These are phyloP conservation scores for Rhinocladiella similis DNA, from an alignment of 2,329 filamentous ascomycete genomes.

Conservation along the genomic window DNA sequence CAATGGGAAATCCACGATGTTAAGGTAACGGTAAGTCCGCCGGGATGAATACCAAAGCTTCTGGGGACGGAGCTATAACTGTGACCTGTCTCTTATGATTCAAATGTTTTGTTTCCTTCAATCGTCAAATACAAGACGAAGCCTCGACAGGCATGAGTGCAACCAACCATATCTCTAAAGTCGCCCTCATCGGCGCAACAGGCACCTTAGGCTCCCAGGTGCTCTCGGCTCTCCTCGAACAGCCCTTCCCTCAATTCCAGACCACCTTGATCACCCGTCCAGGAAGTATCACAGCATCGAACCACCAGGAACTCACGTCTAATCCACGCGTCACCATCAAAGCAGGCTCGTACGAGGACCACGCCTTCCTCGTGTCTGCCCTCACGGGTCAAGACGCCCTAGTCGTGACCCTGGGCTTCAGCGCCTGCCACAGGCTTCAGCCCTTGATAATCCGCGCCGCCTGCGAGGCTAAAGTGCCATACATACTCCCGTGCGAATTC, in stretches of 20 bases:
- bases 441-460: neutral
- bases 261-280: neutral
- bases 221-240: neutral
- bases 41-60: neutral
- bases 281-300: neutral
- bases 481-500: conserved; percentile 2
- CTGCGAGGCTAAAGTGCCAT: conserved; percentile 1
- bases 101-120: neutral
- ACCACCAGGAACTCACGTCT: neutral
- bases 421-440: neutral
- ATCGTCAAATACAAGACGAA: no score
- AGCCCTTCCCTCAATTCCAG: neutral
- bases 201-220: neutral
- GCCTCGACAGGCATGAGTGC: neutral
- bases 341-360: neutral
- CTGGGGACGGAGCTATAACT: neutral
- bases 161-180: neutral
- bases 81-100: no score
- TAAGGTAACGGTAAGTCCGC: no score
- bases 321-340: conserved; percentile 1
- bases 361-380: neutral
- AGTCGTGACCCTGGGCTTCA: conserved; percentile 1
- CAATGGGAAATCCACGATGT: neutral
- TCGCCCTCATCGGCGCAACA: neutral
- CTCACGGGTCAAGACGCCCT: neutral